Percentiles rank a stretch among this genome's conserved stretches.
Conservation (phyloP, 2,329 filamentous ascomycete species). For the Volutella citrinella region DNA sequence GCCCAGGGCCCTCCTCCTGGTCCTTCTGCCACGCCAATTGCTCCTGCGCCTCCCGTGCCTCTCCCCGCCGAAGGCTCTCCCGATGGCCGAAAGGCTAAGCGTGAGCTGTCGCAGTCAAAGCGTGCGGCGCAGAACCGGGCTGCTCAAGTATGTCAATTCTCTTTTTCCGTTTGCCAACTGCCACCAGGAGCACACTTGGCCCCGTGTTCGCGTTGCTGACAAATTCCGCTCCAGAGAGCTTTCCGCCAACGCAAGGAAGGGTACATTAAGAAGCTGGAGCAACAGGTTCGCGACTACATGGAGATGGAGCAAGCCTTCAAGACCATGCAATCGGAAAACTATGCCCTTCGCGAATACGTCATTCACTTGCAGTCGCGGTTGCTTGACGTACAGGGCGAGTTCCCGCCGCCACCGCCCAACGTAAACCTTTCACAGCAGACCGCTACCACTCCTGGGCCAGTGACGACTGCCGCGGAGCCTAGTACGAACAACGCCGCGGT, state of each 20-base stretch:
- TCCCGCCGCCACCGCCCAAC: slow-evolving; percentile 78
- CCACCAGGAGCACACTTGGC: too few relatives aligned
- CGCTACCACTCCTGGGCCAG: slow-evolving; percentile 20
- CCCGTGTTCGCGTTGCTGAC: slow-evolving; percentile 8
- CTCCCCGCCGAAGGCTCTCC: slow-evolving; percentile 24
- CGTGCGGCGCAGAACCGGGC: slow-evolving; percentile 94
- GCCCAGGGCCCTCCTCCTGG: slow-evolving; percentile 28
- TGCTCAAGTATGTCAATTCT: slow-evolving; percentile 76
- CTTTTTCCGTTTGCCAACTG: too few relatives aligned
- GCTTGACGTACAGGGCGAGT: slow-evolving; percentile 78
- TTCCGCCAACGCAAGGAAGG: slow-evolving; percentile 97
- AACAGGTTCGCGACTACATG: slow-evolving; percentile 80
- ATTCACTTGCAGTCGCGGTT: slow-evolving; percentile 85
- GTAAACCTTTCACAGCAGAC: slow-evolving; percentile 58
- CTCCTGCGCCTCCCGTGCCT: slow-evolving; percentile 29
- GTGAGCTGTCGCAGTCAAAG: slow-evolving; percentile 92
- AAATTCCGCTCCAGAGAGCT: slow-evolving; percentile 63
- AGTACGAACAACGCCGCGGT: slow-evolving; percentile 26
- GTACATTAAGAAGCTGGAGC: slow-evolving; percentile 96
- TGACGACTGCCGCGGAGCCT: slow-evolving; percentile 22
- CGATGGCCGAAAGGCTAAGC: slow-evolving; percentile 73
- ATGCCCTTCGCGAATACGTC: slow-evolving; percentile 86
- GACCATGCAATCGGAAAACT: slow-evolving; percentile 82
- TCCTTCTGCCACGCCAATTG: slow-evolving; percentile 25
- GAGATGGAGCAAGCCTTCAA: slow-evolving; percentile 76